Base-by-base conservation (phyloP, 257 asterid genomes). In the Solanum sitiens region DNA sequence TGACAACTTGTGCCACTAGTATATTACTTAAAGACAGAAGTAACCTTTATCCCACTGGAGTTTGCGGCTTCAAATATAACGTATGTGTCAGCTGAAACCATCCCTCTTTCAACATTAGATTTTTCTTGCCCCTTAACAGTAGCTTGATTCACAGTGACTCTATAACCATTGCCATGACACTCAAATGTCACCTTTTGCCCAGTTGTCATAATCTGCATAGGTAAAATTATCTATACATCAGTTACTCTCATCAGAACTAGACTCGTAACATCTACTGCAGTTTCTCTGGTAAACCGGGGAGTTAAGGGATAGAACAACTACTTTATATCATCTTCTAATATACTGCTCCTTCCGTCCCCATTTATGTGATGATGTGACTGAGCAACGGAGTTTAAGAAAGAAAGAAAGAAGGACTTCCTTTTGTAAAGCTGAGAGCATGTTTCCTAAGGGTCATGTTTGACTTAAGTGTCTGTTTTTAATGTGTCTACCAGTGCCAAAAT, bases 181-280 rank as follows among this genome's bases (percentile, higher is more conserved):
- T 97, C 99, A 90, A 97, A 91, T 89, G 96, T 92, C 47, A 94
- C 98, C 92, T 93, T 91, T 91, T 97, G 98, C 68, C 99, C 98
- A 85, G 91, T 90, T 40, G 98, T 92, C 99, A 97, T 92, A 87
- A 97, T 91, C 99, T 97, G 95, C 91, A 89, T 53, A 80, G 30
- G 82, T 73, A 42, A 86, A 74, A 42, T n/a, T 44, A 37, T 8
- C 37, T 11, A 76, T 7, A 44, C 35, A 25, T 77, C 47, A n/a
- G 63, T 77, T 77, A 59, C 53, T 77, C 50, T 75, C 47, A 70
- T 72, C 27, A 45, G 67, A 79, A 27, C 27, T 45, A 79, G 42
- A 16, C 84, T 44, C 23, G 8, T 37, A 47, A 79, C 84, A 79
- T 79, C 85, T 45, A 30, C 10, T 27, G 67, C 67, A 47, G 42